Percentiles rank a stretch among this genome's conserved stretches.
Conservation (phyloP, 768 basidiomycete species). For the Collybia sp. region DNA sequence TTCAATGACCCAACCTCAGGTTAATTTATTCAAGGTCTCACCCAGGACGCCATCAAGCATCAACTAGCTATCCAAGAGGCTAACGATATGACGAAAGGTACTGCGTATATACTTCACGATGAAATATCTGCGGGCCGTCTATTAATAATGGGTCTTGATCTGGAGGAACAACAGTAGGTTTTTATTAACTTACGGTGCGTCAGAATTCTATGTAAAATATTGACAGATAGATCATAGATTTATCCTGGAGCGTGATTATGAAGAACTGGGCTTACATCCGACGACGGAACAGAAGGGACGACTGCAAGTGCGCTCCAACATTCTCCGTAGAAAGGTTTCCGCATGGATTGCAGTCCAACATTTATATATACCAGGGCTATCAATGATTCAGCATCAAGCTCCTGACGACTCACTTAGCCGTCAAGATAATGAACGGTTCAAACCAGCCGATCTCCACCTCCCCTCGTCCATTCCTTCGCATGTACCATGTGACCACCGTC, state of each 20-base stretch:
- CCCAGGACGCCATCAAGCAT: conserved; percentile 8
- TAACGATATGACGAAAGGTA: conserved; percentile 2
- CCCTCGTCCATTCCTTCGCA: not conserved
- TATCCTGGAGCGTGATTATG: not conserved
- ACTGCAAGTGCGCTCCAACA: conserved; percentile 2
- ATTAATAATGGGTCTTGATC: conserved; percentile 10
- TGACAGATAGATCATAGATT: not conserved
- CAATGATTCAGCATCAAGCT: not conserved
- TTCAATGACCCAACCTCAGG: not conserved
- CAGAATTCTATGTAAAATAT: not conserved
- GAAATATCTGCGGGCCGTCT: conserved; percentile 7
- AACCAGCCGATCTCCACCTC: not conserved
- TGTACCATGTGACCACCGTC: not conserved
- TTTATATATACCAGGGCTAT: conserved; percentile 10
- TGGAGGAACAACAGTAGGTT: conserved; percentile 15
- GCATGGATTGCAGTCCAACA: conserved; percentile 12
- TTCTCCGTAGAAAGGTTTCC: conserved; percentile 6
- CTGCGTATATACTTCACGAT: conserved; percentile 1
- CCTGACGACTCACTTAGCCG: not conserved
- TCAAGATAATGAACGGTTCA: not conserved
- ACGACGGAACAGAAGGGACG: conserved; percentile 7
- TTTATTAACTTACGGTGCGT: not conserved
- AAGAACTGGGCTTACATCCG: conserved; percentile 2
- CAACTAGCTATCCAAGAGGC: conserved; percentile 7
- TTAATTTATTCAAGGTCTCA: conserved; percentile 1